phyloP scores from a whole-genome alignment of 495 filamentous ascomycete species.

The Tuber calosporum region DNA sequence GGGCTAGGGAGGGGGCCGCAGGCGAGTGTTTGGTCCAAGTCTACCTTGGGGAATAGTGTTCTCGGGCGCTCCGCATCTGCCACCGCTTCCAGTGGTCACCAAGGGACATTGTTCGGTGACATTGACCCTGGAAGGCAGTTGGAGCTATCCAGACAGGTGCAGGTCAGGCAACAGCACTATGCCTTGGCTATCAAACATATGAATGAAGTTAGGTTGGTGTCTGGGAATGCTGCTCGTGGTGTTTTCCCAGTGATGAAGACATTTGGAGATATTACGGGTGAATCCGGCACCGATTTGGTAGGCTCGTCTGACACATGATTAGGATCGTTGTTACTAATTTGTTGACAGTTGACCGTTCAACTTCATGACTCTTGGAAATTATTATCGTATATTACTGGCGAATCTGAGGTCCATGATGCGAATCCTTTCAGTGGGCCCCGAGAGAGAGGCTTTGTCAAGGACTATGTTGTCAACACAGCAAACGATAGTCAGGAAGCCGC shows the following conservation, averaged over 20 bases:
- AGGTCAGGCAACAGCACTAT: slow-evolving; percentile 37
- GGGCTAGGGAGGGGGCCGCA: slow-evolving; percentile 23
- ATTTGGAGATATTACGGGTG: slow-evolving; percentile 38
- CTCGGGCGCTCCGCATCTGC: slow-evolving; percentile 24
- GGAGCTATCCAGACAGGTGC: slow-evolving; percentile 35
- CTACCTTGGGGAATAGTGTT: slow-evolving; percentile 31
- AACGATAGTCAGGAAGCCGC: slow-evolving; percentile 33
- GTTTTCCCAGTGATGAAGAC: slow-evolving; percentile 36
- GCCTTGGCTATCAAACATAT: slow-evolving; percentile 30
- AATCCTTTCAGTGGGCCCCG: slow-evolving; percentile 35
- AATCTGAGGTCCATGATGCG: slow-evolving; percentile 35
- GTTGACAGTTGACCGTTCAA: slow-evolving; percentile 39
- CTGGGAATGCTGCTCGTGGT: slow-evolving; percentile 21
- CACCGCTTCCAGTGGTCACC: slow-evolving; percentile 9
- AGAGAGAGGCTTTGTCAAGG: slow-evolving; percentile 37
- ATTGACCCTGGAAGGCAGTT: slow-evolving; percentile 37
- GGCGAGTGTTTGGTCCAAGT: slow-evolving; percentile 40
- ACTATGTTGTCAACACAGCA: slow-evolving; percentile 36
- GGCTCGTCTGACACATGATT: not conserved
- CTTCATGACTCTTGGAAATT: slow-evolving; percentile 41
- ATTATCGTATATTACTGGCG: slow-evolving; percentile 30
- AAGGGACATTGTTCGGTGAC: slow-evolving; percentile 34
- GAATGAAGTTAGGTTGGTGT: slow-evolving; percentile 36
- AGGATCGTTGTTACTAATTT: slow-evolving; percentile 9
- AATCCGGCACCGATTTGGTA: slow-evolving; percentile 40